These are phyloP conservation scores for Scheffersomyces lignosus DNA, from an alignment of 805 yeast genomes.

Conservation along the genomic window DNA sequence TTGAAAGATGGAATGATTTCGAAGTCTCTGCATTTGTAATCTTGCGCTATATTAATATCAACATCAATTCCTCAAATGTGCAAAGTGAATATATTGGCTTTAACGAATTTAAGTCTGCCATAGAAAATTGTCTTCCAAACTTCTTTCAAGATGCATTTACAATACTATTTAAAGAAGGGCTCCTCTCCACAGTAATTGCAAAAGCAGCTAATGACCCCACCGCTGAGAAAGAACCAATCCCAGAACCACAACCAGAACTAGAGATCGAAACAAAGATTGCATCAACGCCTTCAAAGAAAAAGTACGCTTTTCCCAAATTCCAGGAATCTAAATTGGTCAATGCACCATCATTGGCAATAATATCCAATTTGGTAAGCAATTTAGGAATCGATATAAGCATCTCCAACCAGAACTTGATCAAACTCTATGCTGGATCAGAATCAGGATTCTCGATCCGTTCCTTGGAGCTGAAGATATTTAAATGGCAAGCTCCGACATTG, in stretches of 20 bases:
- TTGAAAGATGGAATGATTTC: conserved; percentile 43
- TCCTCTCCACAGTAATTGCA: conserved; percentile 20
- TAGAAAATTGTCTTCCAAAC: conserved; percentile 14
- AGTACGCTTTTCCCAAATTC: conserved; percentile 11
- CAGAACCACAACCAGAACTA: neutral
- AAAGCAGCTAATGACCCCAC: neutral
- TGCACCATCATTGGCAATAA: conserved; percentile 38
- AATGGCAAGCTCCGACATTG: conserved; percentile 88
- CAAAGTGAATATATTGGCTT: conserved; percentile 12
- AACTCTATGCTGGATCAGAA: conserved; percentile 70
- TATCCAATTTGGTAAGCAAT: conserved; percentile 31
- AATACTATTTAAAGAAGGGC: conserved; percentile 28
- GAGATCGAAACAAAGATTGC: neutral
- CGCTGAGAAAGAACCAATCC: neutral
- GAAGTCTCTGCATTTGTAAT: conserved; percentile 45
- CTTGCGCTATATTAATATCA: conserved; percentile 48
- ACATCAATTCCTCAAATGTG: conserved; percentile 24
- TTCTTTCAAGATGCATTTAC: conserved; percentile 17
- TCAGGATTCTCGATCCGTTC: conserved; percentile 88
- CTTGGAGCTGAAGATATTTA: conserved; percentile 76
- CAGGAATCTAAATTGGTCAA: conserved; percentile 39
- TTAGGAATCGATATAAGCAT: conserved; percentile 32
- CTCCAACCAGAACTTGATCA: conserved; percentile 49
- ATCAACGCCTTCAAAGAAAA: conserved; percentile 2
- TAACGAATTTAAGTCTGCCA: conserved; percentile 15